Conservation (phyloP, 2,329 filamentous ascomycete species). For the Fusarium dimerum region DNA sequence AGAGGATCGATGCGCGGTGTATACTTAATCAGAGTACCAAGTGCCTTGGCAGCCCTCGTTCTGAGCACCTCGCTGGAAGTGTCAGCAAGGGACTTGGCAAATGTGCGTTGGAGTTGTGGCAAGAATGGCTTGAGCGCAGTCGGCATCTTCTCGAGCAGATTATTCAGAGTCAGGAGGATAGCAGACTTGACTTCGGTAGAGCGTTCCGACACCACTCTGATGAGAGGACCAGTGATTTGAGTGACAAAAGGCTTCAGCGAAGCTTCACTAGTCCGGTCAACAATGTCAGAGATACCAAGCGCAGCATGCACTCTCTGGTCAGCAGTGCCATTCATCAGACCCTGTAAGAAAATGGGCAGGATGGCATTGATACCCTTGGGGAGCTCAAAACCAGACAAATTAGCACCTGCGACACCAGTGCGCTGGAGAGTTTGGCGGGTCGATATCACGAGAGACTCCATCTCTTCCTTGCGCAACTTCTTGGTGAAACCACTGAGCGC, state of each 20-base stretch:
- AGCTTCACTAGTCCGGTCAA: constrained; percentile 86
- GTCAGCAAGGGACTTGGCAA: constrained; percentile 93
- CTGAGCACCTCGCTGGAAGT: constrained; percentile 86
- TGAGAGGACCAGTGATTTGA: constrained; percentile 94
- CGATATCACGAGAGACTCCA: constrained; percentile 88
- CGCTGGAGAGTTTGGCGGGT: constrained; percentile 84
- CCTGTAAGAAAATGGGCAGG: constrained; percentile 94
- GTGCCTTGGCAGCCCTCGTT: constrained; percentile 84
- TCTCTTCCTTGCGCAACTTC: constrained; percentile 91
- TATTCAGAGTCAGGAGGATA: constrained; percentile 91
- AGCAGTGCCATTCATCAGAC: constrained; percentile 91
- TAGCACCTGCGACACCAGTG: constrained; percentile 82
- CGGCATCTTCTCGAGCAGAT: constrained; percentile 94
- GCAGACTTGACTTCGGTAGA: constrained; percentile 96
- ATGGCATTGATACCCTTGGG: constrained; percentile 98
- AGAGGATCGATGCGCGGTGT: constrained; percentile 94
- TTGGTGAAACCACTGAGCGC: constrained; percentile 87
- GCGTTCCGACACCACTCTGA: constrained; percentile 94
- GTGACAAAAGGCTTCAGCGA: constrained; percentile 93
- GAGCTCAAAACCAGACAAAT: constrained; percentile 84
- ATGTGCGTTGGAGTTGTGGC: constrained; percentile 93
- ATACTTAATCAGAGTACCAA: constrained; percentile 93
- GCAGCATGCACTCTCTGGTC: constrained; percentile 93
- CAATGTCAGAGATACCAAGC: constrained; percentile 90
- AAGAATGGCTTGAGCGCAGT: constrained; percentile 94